Evolutionary conservation across 306 rosid genomes (phyloP), one percentile per base, ranked within the genome.

Genomic region (Ziziphus jujuba): DNA sequence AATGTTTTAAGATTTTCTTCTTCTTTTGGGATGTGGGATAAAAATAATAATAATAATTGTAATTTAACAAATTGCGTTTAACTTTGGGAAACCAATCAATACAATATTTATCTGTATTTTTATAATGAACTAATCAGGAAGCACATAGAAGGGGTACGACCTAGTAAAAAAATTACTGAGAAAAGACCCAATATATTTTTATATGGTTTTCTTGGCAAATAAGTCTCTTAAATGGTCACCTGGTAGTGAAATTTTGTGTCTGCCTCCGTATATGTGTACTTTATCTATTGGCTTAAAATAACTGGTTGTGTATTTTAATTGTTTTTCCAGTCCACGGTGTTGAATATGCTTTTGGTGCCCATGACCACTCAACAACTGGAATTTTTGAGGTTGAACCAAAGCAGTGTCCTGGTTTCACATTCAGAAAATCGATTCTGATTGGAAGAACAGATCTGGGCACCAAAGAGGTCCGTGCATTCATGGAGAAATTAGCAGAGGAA

Each of bases 301-400:
- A 47, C 21, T 2, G 38, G 33, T 67, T 62, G 16, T 23, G 61
- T 47, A 50, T 53, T n/a, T 59, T 54, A 48, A 24, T 66, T 58
- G 5, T 38, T 1, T 79, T 45, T n/a, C n/a, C 43, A 93, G 99
- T 95, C 79, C 97, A 91, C 65, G 95, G 79, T 2, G 72, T 88
- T 73, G 99, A 95, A 73, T 95, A 95, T 71, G 96, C 95, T 23
- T 95, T 90, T 75, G 99, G 99, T 63, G 99, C 99, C 1, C 99
- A 95, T 67, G 99, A 95, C 13, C 89, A 78, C 51, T 38, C 88
- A 49, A 71, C 95, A 2, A 84, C 95, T 3, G 97, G 99, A 54
- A 91, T 95, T 63, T 90, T 95, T 61, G 95, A 90, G 76, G 97
- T 95, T 60, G 96, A 90, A 72, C 97, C 99, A 10, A 85, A 79